Evolutionary conservation across 2,329 filamentous ascomycete species (phyloP).

Genomic region (Davidsoniella eucalypti): DNA sequence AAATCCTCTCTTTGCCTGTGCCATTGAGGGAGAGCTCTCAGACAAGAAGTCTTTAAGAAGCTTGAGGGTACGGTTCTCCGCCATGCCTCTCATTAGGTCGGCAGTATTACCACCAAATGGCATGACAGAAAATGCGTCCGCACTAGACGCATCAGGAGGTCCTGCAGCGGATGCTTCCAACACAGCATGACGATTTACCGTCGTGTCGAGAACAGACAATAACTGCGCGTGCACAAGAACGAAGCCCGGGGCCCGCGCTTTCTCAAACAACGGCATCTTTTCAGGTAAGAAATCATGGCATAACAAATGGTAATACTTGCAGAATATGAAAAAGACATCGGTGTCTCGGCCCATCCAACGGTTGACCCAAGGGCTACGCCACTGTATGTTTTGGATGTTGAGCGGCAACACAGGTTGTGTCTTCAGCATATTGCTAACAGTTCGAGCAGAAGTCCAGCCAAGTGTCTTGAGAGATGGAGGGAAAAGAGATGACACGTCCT

Average conservation of each 20-base stretch:
- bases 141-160: constrained; percentile 30
- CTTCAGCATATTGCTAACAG: constrained; percentile 40
- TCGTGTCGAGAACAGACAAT: constrained; percentile 62
- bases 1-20: constrained; percentile 47
- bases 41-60: constrained; percentile 65
- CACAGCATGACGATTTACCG: constrained; percentile 58
- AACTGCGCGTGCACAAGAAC: constrained; percentile 71
- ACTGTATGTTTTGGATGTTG: constrained; percentile 56
- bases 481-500: constrained; percentile 52
- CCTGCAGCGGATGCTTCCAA: constrained; percentile 26
- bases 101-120: constrained; percentile 36
- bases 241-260: constrained; percentile 56
- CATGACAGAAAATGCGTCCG: constrained; percentile 51
- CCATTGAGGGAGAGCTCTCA: constrained; percentile 23
- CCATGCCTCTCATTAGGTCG: constrained; percentile 65
- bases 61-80: constrained; percentile 74
- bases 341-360: constrained; percentile 79
- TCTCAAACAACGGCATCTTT: constrained; percentile 34
- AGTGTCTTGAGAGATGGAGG: constrained; percentile 45
- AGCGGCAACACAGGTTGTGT: constrained; percentile 49
- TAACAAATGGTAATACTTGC: constrained; percentile 73
- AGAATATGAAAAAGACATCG: constrained; percentile 81
- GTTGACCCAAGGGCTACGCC: constrained; percentile 71
- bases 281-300: constrained; percentile 54
- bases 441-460: constrained; percentile 36